These are phyloP conservation scores for Pythium aristosporum DNA, from an alignment of 352 stramenopile genomes.

Conservation along the genomic window DNA sequence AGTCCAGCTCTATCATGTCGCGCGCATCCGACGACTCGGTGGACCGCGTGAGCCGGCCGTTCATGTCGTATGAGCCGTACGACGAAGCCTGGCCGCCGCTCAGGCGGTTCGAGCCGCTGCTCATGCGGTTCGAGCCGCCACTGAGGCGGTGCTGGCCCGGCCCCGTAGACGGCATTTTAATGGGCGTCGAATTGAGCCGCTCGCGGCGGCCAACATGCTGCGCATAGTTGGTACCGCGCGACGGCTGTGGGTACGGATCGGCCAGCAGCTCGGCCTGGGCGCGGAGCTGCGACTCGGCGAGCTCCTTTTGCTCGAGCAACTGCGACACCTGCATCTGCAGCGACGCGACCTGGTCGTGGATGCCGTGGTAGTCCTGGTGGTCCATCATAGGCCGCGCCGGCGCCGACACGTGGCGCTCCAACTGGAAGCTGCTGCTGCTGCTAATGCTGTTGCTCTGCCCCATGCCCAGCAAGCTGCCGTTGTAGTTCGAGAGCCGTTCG, in stretches of 20 bases:
- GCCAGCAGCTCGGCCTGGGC: slow-evolving; percentile 64
- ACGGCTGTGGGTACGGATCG: slow-evolving; percentile 18
- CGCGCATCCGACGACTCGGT: slow-evolving; percentile 19
- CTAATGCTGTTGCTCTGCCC: neutral
- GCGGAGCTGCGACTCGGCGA: slow-evolving; percentile 73
- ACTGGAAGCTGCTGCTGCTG: slow-evolving; percentile 25
- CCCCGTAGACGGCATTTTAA: slow-evolving; percentile 39
- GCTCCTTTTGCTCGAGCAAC: slow-evolving; percentile 85
- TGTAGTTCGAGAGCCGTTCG: slow-evolving; percentile 32
- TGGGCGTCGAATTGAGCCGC: slow-evolving; percentile 58
- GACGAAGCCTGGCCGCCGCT: neutral
- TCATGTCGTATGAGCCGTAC: slow-evolving; percentile 24
- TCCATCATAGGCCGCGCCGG: slow-evolving; percentile 47
- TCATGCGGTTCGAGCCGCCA: neutral
- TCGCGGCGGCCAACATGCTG: slow-evolving; percentile 30
- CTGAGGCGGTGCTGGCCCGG: neutral
- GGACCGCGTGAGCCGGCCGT: slow-evolving; percentile 16
- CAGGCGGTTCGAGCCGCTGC: neutral
- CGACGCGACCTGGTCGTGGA: slow-evolving; percentile 79
- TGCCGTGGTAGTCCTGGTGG: slow-evolving; percentile 36
- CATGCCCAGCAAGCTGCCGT: slow-evolving; percentile 18
- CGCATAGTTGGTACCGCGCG: neutral
- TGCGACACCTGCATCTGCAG: slow-evolving; percentile 84
- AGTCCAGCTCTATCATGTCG: slow-evolving; percentile 27
- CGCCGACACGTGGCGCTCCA: slow-evolving; percentile 78